Base-by-base conservation (phyloP, 2,329 filamentous ascomycete genomes). In the Aspergillus sp. region DNA sequence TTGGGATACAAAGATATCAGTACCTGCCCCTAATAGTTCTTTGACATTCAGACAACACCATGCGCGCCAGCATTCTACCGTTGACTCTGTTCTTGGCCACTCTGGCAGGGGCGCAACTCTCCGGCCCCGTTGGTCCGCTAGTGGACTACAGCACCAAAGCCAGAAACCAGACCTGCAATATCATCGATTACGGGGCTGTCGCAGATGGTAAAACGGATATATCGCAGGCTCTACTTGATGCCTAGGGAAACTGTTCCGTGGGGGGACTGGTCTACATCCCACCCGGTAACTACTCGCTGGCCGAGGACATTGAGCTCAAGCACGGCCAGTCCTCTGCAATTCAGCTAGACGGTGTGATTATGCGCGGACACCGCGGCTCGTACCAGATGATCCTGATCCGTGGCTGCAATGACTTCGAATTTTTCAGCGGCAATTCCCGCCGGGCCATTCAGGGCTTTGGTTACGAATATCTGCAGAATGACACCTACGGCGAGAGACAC, bases 401-500 rank as follows among this genome's bases (percentile, higher is more conserved):
- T 45, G 9, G 21, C 5, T 57, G 55, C 28, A 10, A 17, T 5
- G 80, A 84, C 64, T 80, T 84, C 41, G 82, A 84, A 66, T 65
- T 84, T 53, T 83, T 78, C 56, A 82, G 76, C 13, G 55, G 55
- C 28, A 57, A 57, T 3, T 79, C 79, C 15, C 76, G 77, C 52
- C 82, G 82, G 13, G 81, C 81, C 36, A 73, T 84, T n/a, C 82
- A 84, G 68, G 81, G 79, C 21, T 76, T 79, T 60, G 82, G 81
- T 12, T 84, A 80, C 62, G 69, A 79, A 61, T 79, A 81, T 64
- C 81, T 83, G 69, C 71, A 72, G 19, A 53, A 69, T 69, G 51
- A 76, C 69, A 55, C 74, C 65, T 69, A 75, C 53, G 81, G 80
- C 2, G 76, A 80, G 13, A 78, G 81, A n/a, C 70, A 84, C 19